phyloP scores from a whole-genome alignment of 208 protist species.

The Vickermania spadyakhi region DNA sequence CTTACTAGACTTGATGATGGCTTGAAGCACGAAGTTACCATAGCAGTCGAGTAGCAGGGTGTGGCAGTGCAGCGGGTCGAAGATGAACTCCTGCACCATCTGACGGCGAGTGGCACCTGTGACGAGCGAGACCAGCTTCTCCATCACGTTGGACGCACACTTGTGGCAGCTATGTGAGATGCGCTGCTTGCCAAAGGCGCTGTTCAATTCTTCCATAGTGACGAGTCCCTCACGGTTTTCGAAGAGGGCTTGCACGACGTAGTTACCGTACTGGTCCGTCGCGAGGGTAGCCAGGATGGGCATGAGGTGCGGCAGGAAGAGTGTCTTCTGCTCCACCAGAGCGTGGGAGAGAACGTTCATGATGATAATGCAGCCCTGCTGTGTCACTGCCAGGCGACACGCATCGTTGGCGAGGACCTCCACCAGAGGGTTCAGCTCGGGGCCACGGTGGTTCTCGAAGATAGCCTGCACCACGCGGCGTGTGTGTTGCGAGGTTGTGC shows the following conservation, averaged over 20 bases:
- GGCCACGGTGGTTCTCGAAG: constrained; percentile 53
- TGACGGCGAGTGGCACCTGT: constrained; percentile 16
- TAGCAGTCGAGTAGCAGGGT: constrained; percentile 69
- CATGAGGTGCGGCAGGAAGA: constrained; percentile 43
- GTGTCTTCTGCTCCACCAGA: constrained; percentile 30
- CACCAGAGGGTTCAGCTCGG: constrained; percentile 43
- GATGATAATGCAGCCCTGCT: constrained; percentile 79
- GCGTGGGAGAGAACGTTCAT: constrained; percentile 67
- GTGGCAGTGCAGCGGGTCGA: constrained; percentile 37
- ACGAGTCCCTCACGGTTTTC: constrained; percentile 43
- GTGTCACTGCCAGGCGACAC: constrained; percentile 34
- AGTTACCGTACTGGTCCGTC: constrained; percentile 83
- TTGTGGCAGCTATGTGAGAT: constrained; percentile 71
- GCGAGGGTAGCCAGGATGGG: constrained; percentile 41
- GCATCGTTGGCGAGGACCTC: constrained; percentile 34
- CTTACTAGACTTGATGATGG: constrained; percentile 49
- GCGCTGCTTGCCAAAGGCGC: constrained; percentile 47
- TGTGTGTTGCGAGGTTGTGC: constrained; percentile 51
- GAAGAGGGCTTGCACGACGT: constrained; percentile 81
- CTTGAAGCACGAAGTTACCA: constrained; percentile 85
- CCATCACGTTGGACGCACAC: constrained; percentile 86
- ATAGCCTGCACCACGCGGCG: constrained; percentile 62
- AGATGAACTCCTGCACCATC: constrained; percentile 58
- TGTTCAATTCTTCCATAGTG: constrained; percentile 23
- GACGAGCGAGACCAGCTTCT: constrained; percentile 59